phyloP scores from a whole-genome alignment of 2,329 filamentous ascomycete species.

The Colletotrichum scovillei region DNA sequence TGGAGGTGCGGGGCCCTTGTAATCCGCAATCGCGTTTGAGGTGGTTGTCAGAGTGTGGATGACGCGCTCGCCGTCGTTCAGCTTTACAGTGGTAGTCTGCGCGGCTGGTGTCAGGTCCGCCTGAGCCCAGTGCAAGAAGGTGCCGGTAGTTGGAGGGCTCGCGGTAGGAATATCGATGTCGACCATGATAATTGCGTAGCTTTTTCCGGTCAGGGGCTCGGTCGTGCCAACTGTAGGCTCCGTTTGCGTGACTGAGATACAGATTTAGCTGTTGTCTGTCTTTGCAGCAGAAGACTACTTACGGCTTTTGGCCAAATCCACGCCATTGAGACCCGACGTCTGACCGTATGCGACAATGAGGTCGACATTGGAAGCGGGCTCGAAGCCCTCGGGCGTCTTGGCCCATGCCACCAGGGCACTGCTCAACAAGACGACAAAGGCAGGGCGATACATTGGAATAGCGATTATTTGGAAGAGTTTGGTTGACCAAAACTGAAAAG shows the following conservation, averaged over 20 bases:
- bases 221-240: constrained; percentile 30
- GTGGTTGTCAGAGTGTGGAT: constrained; percentile 15
- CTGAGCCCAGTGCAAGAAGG: constrained; percentile 60
- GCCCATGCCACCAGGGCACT: constrained; percentile 43
- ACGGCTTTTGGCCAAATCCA: constrained; percentile 50
- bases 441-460: constrained; percentile 7
- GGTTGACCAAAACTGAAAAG: background rate
- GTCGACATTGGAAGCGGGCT: constrained; percentile 48
- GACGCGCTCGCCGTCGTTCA: constrained; percentile 10
- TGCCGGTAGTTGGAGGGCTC: constrained; percentile 48
- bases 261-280: background rate
- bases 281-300: constrained; percentile 21
- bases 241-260: constrained; percentile 1
- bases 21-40: constrained; percentile 37
- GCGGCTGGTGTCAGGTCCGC: constrained; percentile 43
- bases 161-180: constrained; percentile 57
- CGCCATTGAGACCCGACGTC: constrained; percentile 49
- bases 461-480: background rate
- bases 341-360: constrained; percentile 52
- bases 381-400: constrained; percentile 53
- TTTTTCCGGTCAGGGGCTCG: constrained; percentile 30
- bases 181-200: constrained; percentile 53
- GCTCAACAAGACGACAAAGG: constrained; percentile 13
- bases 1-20: constrained; percentile 50
- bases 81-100: background rate